Evolutionary conservation across 2,329 filamentous ascomycete species (phyloP), one percentile per base, ranked within the genome.

Genomic region (Cephalotrichum gorgonifer): DNA sequence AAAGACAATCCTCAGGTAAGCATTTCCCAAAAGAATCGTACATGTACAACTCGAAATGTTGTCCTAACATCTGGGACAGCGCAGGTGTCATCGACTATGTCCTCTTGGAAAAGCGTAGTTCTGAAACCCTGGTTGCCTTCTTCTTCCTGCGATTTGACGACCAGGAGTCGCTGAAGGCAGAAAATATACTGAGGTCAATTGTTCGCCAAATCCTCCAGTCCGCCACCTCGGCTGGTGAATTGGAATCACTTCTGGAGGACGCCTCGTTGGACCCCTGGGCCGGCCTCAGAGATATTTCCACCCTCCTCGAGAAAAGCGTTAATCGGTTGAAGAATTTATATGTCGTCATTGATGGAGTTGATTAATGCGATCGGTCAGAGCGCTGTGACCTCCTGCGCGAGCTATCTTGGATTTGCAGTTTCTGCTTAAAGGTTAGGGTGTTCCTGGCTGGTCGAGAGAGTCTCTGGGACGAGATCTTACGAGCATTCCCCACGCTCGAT

Each of bases 1-100:
- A 4, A 64, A 63, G 47, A 58, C 56, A 4, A 54, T 59, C 44
- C 30, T 58, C 3, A 39, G 28, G 54, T 54, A n/a, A n/a, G n/a
- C 14, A 38, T 49, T 44, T 20, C 31, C n/a, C 28, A 7, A 7
- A 31, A 14, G 28, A 31, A 14, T 31, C 8, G n/a, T n/a, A n/a
- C n/a, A 5, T 25, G 41, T 17, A 22, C 22, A 20, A 9, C 6
- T 43, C 25, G 28, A 7, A 31, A 7, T 14, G 8, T 31, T 14
- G 14, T 31, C 28, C 14, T 8, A 31, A 7, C 28, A 7, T 31
- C 14, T 31, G 28, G 7, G 7, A 31, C 14, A 31, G 28, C 8
- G 28, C 28, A 14, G 14, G 28, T 14, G 28, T 31, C 28, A 31
- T 31, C 28, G 28, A 31, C 14, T 14, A 31, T 31, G 28, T 31